Conservation (phyloP, 805 yeast species). For the Candida boidinii region DNA sequence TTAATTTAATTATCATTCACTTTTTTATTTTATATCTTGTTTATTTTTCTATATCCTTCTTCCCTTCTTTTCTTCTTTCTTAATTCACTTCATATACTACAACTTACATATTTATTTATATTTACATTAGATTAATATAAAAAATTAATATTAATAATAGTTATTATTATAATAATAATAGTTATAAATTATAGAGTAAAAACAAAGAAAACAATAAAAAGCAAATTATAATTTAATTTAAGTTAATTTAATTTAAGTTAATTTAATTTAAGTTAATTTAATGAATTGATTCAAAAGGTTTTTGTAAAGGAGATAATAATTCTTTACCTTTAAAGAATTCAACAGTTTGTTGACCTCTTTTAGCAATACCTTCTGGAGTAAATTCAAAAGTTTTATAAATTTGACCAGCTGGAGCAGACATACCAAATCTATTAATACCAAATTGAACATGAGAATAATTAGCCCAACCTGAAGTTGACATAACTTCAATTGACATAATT, state of each 20-base stretch:
- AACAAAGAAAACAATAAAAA: neutral
- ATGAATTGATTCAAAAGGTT: constrained; percentile 49
- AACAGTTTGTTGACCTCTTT: constrained; percentile 72
- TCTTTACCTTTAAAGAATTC: constrained; percentile 74
- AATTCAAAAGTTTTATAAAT: constrained; percentile 82
- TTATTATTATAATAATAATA: too few relatives aligned
- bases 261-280: constrained; percentile 1
- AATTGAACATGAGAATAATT: constrained; percentile 94
- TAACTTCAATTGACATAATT: constrained; percentile 86
- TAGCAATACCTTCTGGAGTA: constrained; percentile 88
- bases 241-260: neutral
- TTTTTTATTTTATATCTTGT: too few relatives aligned
- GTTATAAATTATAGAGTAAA: neutral
- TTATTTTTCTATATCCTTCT: too few relatives aligned
- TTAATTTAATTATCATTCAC: too few relatives aligned
- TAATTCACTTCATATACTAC: too few relatives aligned
- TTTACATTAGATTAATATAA: too few relatives aligned
- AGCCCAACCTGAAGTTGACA: constrained; percentile 88
- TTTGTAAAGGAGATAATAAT: constrained; percentile 67
- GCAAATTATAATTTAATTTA: neutral
- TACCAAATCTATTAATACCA: constrained; percentile 94
- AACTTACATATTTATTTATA: too few relatives aligned
- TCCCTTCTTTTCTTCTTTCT: too few relatives aligned
- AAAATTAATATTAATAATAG: too few relatives aligned
- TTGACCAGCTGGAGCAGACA: constrained; percentile 82